Evolutionary conservation across 1,284 basidiomycete genomes (phyloP), one percentile per base, ranked within the genome.

Genomic region (Rhodotorula sp.): DNA sequence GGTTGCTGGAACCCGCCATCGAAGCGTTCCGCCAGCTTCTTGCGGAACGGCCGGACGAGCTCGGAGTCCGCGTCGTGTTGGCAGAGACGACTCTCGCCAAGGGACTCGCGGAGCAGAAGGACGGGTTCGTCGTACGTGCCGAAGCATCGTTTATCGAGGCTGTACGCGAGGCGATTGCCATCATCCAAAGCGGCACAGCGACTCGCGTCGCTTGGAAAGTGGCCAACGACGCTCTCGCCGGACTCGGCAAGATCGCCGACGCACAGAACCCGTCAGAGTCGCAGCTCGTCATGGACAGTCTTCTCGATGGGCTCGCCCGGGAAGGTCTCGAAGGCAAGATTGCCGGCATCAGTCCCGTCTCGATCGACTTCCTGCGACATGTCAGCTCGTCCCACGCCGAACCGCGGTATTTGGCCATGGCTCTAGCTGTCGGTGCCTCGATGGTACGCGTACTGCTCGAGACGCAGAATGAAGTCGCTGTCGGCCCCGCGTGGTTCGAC

Each of bases 121-220:
- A 87, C 31, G 92, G 92, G 0, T 95, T 92, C 80, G 82, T 85
- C 19, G 84, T 86, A 26, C 85, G 95, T 66, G 89, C 93, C 1
- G 89, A 93, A 77, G 80, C 83, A 38, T 91, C 91, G 1, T 89
- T 93, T 75, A 78, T 88, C 45, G 80, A 82, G 16, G 84, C 89
- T 26, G 63, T 77, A 2, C 31, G 45, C 47, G 60, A 57, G 15
- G 60, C 72, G 45, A 55, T 52, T 10, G 26, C 18, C 5, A 68
- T 75, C 28, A 59, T 73, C 48, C 62, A 69, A n/a, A 70, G 62
- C 8, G 76, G 71, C 3, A 66, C 68, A 2, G 72, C 72, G 12
- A 71, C 80, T 85, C 54, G 87, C 87, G 8, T 92, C 31, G 88
- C 86, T 0, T 98, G 95, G 95, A 99, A 98, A 81, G 84, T 88